These are phyloP conservation scores for Onygenales sp. DNA, from an alignment of 2,329 filamentous ascomycete species.

Conservation along the genomic window DNA sequence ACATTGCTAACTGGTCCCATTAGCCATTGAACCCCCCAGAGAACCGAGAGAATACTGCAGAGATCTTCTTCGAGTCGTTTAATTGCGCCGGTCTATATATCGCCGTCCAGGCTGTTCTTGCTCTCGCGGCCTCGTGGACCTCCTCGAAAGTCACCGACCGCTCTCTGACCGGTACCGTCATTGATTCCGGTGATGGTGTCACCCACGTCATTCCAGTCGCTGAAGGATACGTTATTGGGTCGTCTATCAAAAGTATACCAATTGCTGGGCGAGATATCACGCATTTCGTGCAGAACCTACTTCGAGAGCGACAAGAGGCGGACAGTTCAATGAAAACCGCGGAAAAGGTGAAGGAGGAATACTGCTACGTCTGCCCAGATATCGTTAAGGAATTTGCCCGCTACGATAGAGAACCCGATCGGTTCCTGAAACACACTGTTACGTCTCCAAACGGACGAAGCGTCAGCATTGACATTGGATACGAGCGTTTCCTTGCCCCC, in stretches of 20 bases:
- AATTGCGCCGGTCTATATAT: slow-evolving; percentile 99
- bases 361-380: slow-evolving; percentile 96
- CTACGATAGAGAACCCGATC: slow-evolving; percentile 85
- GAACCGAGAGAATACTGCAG: slow-evolving; percentile 97
- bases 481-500: slow-evolving; percentile 93
- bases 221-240: slow-evolving; percentile 97
- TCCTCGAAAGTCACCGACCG: slow-evolving; percentile 95
- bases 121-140: slow-evolving; percentile 94
- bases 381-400: slow-evolving; percentile 97
- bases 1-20: background rate
- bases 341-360: slow-evolving; percentile 96
- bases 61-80: slow-evolving; percentile 99
- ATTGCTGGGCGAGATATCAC: slow-evolving; percentile 97
- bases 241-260: slow-evolving; percentile 97
- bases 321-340: slow-evolving; percentile 96
- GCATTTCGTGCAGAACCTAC: slow-evolving; percentile 93
- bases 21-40: slow-evolving; percentile 95
- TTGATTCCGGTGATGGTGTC: slow-evolving; percentile 96
- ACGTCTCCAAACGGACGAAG: slow-evolving; percentile 76
- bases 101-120: slow-evolving; percentile 92
- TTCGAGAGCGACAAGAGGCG: slow-evolving; percentile 90
- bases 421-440: slow-evolving; percentile 84
- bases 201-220: slow-evolving; percentile 98
- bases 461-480: slow-evolving; percentile 83
- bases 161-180: slow-evolving; percentile 92